These are phyloP conservation scores for Fraxinus cuspidata DNA, from an alignment of 257 asterid genomes.

Conservation along the genomic window DNA sequence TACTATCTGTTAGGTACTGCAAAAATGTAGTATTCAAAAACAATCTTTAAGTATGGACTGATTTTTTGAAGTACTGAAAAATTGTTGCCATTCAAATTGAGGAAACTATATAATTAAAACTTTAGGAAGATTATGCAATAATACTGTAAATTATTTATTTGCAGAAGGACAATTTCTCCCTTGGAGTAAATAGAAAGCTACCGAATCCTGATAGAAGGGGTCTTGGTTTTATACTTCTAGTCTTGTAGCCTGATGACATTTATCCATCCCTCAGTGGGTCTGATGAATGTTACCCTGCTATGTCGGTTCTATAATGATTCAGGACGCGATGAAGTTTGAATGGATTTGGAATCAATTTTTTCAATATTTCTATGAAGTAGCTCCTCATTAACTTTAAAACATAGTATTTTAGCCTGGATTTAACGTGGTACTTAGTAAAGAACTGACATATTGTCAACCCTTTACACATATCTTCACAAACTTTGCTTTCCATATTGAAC, in stretches of 20 bases:
- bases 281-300: neutral
- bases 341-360: neutral
- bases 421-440: neutral
- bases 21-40: neutral
- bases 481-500: slow-evolving; percentile 7
- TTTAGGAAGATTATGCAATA: neutral
- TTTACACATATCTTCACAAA: slow-evolving; percentile 4
- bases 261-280: neutral
- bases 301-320: neutral
- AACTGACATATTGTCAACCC: neutral
- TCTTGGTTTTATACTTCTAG: neutral
- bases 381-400: neutral
- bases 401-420: neutral
- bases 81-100: neutral
- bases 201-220: neutral
- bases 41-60: neutral
- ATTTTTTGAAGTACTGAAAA: neutral
- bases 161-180: neutral
- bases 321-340: neutral
- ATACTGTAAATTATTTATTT: too few species aligned
- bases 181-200: neutral
- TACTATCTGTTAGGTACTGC: neutral
- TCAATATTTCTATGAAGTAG: neutral
- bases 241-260: neutral
- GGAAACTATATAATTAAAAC: neutral